Evolutionary conservation across 352 stramenopile species (phyloP).

Genomic region (Phytopythium helicoides): DNA sequence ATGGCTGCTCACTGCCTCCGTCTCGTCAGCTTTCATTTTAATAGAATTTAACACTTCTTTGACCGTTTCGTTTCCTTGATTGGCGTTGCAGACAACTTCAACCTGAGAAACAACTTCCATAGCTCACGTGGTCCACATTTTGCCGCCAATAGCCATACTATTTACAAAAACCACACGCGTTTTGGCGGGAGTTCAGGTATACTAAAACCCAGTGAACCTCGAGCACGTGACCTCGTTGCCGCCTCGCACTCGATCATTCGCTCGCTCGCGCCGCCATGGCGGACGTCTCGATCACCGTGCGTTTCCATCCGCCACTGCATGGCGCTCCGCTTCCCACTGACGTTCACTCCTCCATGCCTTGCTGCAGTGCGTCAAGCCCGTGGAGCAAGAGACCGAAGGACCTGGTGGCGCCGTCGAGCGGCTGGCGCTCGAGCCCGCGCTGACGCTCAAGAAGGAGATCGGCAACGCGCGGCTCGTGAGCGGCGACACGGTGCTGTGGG

Average conservation of each 20-base stretch:
- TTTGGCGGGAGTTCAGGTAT: no score
- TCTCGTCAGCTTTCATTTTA: no score
- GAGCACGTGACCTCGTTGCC: background rate
- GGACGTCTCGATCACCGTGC: conserved; percentile 21
- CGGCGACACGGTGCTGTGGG: conserved; percentile 69
- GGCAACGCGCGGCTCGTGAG: conserved; percentile 78
- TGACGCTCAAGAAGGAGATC: conserved; percentile 76
- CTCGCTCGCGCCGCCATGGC: conserved; percentile 16
- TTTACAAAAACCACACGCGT: conserved; percentile 2
- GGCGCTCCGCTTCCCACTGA: no score
- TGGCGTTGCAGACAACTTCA: no score
- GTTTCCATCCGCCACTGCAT: background rate
- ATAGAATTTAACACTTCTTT: no score
- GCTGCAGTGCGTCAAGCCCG: conserved; percentile 47
- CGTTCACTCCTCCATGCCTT: background rate
- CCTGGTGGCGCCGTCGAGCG: conserved; percentile 39
- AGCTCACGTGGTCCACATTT: no score
- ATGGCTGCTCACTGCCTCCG: no score
- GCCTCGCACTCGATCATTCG: no score
- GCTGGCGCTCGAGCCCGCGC: conserved; percentile 29
- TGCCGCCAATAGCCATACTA: conserved; percentile 36
- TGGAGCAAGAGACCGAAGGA: conserved; percentile 50
- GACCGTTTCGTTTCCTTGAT: no score
- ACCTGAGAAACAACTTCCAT: no score
- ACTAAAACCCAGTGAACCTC: no score